phyloP scores from a whole-genome alignment of 1,284 basidiomycete species.

The Acaromyces ingoldii region DNA sequence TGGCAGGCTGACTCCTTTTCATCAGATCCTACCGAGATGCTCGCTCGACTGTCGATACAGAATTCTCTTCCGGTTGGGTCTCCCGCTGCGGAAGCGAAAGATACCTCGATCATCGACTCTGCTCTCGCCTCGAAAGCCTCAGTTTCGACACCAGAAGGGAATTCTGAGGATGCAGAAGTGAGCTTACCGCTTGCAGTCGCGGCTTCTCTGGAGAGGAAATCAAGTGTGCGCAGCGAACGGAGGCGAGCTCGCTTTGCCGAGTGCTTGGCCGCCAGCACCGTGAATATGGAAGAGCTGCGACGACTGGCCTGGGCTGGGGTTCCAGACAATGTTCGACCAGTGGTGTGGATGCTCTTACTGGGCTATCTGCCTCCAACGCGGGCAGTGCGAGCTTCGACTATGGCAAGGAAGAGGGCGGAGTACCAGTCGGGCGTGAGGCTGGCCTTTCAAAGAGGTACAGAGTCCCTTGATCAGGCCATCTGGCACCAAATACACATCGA shows the following conservation, averaged over 20 bases:
- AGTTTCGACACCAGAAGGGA: neutral
- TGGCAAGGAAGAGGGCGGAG: slow-evolving; percentile 84
- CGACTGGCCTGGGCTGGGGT: slow-evolving; percentile 95
- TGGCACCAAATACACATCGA: slow-evolving; percentile 52
- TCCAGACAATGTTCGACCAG: slow-evolving; percentile 76
- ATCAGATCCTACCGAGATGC: neutral
- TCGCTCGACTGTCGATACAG: slow-evolving; percentile 1
- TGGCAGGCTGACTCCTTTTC: too few species aligned
- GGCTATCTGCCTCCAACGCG: slow-evolving; percentile 78
- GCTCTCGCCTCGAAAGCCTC: neutral
- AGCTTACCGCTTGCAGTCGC: neutral
- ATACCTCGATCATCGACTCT: neutral
- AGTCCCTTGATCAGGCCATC: slow-evolving; percentile 37
- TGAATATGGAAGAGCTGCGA: slow-evolving; percentile 64
- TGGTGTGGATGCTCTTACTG: slow-evolving; percentile 90
- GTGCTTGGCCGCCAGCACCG: slow-evolving; percentile 5
- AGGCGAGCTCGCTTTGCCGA: neutral
- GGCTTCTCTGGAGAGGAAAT: neutral
- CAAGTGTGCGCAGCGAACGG: slow-evolving; percentile 1
- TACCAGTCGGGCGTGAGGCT: slow-evolving; percentile 83
- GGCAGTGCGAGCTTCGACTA: slow-evolving; percentile 68
- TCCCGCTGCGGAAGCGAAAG: neutral
- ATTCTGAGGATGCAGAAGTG: neutral
- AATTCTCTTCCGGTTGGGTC: too few species aligned
- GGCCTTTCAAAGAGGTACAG: slow-evolving; percentile 71